A percentile compares a stretch with the other conserved stretches of the same genome.
phyloP scores from a whole-genome alignment of 768 basidiomycete genomes.

The Leucocoprinus sp. region DNA sequence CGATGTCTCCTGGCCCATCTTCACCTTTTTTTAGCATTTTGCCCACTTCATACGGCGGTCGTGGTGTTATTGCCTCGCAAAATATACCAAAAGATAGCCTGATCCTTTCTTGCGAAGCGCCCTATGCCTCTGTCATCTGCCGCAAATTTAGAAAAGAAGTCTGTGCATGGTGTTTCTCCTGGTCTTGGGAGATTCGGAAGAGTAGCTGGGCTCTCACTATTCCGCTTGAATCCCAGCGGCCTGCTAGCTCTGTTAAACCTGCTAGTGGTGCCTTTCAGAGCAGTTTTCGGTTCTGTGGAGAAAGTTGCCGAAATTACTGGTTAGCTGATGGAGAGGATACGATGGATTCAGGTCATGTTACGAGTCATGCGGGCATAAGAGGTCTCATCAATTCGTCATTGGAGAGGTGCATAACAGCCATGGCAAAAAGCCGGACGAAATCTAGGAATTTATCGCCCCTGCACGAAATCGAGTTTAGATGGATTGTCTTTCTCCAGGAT shows the following conservation, averaged over 20 bases:
- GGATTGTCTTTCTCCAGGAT: slow-evolving; percentile 11
- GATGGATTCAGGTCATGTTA: background rate
- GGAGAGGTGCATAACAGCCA: slow-evolving; percentile 19
- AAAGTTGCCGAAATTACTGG: slow-evolving; percentile 39
- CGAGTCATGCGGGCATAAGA: slow-evolving; percentile 22
- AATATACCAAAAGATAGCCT: slow-evolving; percentile 34
- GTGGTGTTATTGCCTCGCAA: slow-evolving; percentile 41
- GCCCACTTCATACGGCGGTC: slow-evolving; percentile 39
- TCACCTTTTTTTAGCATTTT: slow-evolving; percentile 17
- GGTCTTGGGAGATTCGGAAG: slow-evolving; percentile 41
- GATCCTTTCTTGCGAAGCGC: slow-evolving; percentile 35
- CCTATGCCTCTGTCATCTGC: slow-evolving; percentile 51
- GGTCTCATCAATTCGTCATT: slow-evolving; percentile 26
- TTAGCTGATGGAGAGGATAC: slow-evolving; percentile 19
- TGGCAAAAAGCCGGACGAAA: slow-evolving; percentile 6
- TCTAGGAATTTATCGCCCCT: background rate
- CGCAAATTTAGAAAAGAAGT: slow-evolving; percentile 61
- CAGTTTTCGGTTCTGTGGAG: slow-evolving; percentile 54
- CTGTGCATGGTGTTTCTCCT: slow-evolving; percentile 57
- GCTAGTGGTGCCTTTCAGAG: slow-evolving; percentile 11
- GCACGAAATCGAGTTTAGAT: background rate
- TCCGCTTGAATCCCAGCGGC: slow-evolving; percentile 8
- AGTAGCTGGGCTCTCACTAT: slow-evolving; percentile 33
- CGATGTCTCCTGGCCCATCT: slow-evolving; percentile 1
- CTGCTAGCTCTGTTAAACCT: background rate